Evolutionary conservation across 306 rosid genomes (phyloP), one percentile per base, ranked within the genome.

Genomic region (Castanopsis chinensis): DNA sequence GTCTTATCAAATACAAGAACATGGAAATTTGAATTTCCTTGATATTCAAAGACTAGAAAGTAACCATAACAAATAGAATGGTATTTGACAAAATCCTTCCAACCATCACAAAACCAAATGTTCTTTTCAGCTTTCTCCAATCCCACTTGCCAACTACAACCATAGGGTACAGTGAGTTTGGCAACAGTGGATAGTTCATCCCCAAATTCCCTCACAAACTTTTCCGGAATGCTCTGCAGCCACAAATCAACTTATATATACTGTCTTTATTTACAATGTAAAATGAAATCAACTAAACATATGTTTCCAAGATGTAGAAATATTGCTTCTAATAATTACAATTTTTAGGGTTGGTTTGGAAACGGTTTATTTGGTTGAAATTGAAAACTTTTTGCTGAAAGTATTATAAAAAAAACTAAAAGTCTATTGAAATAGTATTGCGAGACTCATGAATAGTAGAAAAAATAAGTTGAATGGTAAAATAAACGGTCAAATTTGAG

Each of bases 1-100:
- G 54, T 72, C 15, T 59, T 30, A 37, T 77, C 76, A 43, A 41
- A 73, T 13, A 72, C 60, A 54, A 35, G 25, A 55, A 77, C 82
- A 6, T 41, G 54, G 74, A 82, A 82, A 5, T n/a, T 72, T n/a
- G 85, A 82, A 65, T 63, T n/a, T 28, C 79, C 78, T 43, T 64
- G 14, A 9, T 72, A 82, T 19, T 68, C 30, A 41, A 82, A 82
- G 77, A 82, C 57, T 59, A 82, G 21, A 32, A 82, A 55, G 71
- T 52, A 56, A 6, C 78, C 85, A 65, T 5, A 13, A 27, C 11
- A 9, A 6, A 72, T 21, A 4, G 82, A 82, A 69, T 77, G 21
- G 10, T 55, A 58, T 63, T 77, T 75, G 20, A 59, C 19, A 58
- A 82, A 82, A 13, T 72, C 61, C n/a, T 4, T 56, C 81, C 81